These are phyloP conservation scores for Wickerhamomyces sydowiorum DNA, from an alignment of 805 yeast genomes.

Conservation along the genomic window DNA sequence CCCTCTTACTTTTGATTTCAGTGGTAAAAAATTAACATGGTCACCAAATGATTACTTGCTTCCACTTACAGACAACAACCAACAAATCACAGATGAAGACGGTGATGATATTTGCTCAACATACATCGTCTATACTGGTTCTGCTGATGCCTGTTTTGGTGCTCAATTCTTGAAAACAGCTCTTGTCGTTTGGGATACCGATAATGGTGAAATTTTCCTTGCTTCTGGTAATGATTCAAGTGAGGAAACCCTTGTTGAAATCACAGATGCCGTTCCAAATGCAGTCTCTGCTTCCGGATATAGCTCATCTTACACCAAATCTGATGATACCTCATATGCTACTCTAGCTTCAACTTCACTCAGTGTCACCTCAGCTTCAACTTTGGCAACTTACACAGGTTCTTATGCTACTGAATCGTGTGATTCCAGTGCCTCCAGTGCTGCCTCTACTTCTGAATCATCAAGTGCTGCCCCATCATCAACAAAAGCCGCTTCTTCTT, in stretches of 20 bases:
- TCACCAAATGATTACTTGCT: constrained; percentile 7
- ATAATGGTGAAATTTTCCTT: constrained; percentile 11
- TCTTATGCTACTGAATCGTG: neutral
- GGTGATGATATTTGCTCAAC: constrained; percentile 15
- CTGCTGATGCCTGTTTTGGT: constrained; percentile 6
- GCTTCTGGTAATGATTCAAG: constrained; percentile 6
- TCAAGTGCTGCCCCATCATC: neutral
- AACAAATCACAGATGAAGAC: constrained; percentile 4
- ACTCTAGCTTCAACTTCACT: neutral
- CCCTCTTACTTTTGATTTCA: constrained; percentile 10
- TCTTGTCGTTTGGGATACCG: constrained; percentile 15
- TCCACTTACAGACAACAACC: constrained; percentile 5
- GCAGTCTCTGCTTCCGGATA: constrained; percentile 8
- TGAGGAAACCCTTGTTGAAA: constrained; percentile 7
- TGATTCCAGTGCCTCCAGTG: neutral
- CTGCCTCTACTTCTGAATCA: neutral
- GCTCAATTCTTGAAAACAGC: constrained; percentile 8
- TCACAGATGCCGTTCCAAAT: constrained; percentile 13
- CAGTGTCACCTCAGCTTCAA: neutral
- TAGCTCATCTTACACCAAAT: no score
- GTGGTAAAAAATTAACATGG: constrained; percentile 10
- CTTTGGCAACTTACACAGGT: neutral
- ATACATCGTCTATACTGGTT: constrained; percentile 1
- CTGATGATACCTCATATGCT: neutral
- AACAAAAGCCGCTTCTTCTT: neutral